These are phyloP conservation scores for Ophioceras dolichostomum DNA, from an alignment of 2,329 filamentous ascomycete genomes.

Conservation along the genomic window DNA sequence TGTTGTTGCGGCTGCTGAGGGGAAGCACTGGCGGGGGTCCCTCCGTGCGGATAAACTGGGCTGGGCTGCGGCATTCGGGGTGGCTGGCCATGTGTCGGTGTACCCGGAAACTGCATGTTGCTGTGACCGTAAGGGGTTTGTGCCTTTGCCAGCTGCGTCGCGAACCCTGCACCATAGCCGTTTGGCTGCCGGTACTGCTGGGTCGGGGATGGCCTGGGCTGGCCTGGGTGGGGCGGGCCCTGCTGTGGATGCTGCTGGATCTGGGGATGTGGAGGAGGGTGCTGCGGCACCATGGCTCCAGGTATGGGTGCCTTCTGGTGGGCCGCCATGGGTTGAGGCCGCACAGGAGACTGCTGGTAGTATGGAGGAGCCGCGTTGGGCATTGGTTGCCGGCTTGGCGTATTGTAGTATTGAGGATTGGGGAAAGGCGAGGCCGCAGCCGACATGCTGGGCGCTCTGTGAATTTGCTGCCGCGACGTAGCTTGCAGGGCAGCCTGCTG, in stretches of 20 bases:
- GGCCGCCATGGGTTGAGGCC: constrained; percentile 22
- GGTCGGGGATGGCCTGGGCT: constrained; percentile 20
- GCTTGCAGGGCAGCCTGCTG: constrained; percentile 17
- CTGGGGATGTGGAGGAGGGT: constrained; percentile 20
- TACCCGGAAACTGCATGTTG: constrained; percentile 31
- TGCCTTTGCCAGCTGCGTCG: constrained; percentile 37
- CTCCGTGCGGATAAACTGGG: constrained; percentile 7
- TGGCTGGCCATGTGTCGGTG: constrained; percentile 22
- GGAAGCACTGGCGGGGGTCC: background rate
- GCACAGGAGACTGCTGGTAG: constrained; percentile 30
- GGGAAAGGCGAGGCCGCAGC: constrained; percentile 22
- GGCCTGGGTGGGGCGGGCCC: constrained; percentile 24
- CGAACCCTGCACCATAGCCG: constrained; percentile 30
- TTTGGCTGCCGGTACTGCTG: constrained; percentile 37
- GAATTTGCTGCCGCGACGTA: constrained; percentile 16
- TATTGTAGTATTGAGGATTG: constrained; percentile 34
- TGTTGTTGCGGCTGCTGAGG: constrained; percentile 13
- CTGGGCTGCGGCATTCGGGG: constrained; percentile 26
- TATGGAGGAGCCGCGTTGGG: constrained; percentile 19
- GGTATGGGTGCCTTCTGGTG: constrained; percentile 25
- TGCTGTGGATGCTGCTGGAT: constrained; percentile 25
- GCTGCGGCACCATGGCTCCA: constrained; percentile 18
- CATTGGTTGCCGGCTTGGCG: constrained; percentile 31
- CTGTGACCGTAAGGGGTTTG: constrained; percentile 40
- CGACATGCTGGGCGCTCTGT: constrained; percentile 20